These are phyloP conservation scores for Physocladia obscura DNA, from an alignment of 192 early-diverging fungal genomes.

Conservation along the genomic window DNA sequence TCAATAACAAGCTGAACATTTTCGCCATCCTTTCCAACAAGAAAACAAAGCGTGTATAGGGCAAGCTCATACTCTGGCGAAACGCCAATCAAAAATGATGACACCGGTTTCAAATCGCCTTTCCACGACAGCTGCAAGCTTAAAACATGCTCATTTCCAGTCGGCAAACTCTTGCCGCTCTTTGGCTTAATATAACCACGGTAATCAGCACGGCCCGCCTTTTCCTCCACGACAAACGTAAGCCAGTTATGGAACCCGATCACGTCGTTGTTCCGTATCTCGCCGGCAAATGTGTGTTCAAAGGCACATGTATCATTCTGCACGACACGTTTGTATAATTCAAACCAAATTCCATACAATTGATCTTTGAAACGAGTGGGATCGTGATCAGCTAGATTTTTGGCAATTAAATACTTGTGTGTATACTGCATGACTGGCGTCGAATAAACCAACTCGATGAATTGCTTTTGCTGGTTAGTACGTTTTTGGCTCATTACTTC, in stretches of 20 bases:
- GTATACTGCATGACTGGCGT: constrained; percentile 26
- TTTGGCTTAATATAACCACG: constrained; percentile 35
- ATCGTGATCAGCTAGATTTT: neutral
- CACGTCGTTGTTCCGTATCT: constrained; percentile 28
- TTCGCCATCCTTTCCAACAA: constrained; percentile 12
- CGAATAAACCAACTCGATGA: constrained; percentile 23
- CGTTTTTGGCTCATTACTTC: constrained; percentile 9
- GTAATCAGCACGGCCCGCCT: constrained; percentile 32
- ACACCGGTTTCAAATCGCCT: constrained; percentile 36
- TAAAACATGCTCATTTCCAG: constrained; percentile 27
- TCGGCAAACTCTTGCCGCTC: neutral
- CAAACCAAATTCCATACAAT: constrained; percentile 38
- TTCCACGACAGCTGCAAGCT: constrained; percentile 36
- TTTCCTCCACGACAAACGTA: constrained; percentile 33
- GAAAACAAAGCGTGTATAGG: constrained; percentile 37
- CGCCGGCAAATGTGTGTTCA: constrained; percentile 38
- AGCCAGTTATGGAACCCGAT: constrained; percentile 48
- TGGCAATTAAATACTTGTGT: constrained; percentile 24
- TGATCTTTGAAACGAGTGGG: neutral
- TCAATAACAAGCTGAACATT: neutral
- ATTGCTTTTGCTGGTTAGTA: constrained; percentile 21
- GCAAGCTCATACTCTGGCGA: constrained; percentile 45
- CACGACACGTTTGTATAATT: constrained; percentile 30
- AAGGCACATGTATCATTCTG: constrained; percentile 39
- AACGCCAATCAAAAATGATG: constrained; percentile 38